Conservation (phyloP, 2,329 filamentous ascomycete genomes). For the Plectosphaerella cucumerina region DNA sequence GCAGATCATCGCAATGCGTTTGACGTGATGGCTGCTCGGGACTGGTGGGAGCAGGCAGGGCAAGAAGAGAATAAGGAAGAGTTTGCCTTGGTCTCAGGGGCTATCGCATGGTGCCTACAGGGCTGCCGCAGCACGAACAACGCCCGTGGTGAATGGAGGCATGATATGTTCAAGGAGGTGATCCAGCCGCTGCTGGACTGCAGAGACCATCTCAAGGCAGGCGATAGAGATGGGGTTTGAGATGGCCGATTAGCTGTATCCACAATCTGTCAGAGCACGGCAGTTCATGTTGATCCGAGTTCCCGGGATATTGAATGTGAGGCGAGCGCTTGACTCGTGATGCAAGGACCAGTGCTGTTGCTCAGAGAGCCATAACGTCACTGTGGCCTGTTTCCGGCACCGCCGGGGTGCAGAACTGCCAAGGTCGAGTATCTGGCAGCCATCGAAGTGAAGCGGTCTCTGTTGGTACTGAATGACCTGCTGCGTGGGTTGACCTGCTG, state of each 20-base stretch:
- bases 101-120: slow-evolving; percentile 4
- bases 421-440: no score
- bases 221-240: neutral
- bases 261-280: no score
- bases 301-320: neutral
- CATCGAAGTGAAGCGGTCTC: no score
- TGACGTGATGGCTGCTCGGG: slow-evolving; percentile 7
- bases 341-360: neutral
- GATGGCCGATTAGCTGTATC: no score
- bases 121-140: neutral
- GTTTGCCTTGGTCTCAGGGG: slow-evolving; percentile 2
- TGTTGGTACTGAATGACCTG: no score
- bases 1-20: no score
- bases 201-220: neutral
- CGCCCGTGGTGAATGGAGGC: slow-evolving; percentile 7
- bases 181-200: slow-evolving; percentile 11
- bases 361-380: no score
- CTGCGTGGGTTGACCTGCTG: no score
- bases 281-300: no score
- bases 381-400: no score
- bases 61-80: slow-evolving; percentile 3
- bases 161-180: slow-evolving; percentile 13
- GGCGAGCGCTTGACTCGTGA: neutral
- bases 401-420: no score
- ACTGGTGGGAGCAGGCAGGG: slow-evolving; percentile 2